Evolutionary conservation across 352 stramenopile species (phyloP), one percentile per base, ranked within the genome.

Genomic region (Pythium volutum): DNA sequence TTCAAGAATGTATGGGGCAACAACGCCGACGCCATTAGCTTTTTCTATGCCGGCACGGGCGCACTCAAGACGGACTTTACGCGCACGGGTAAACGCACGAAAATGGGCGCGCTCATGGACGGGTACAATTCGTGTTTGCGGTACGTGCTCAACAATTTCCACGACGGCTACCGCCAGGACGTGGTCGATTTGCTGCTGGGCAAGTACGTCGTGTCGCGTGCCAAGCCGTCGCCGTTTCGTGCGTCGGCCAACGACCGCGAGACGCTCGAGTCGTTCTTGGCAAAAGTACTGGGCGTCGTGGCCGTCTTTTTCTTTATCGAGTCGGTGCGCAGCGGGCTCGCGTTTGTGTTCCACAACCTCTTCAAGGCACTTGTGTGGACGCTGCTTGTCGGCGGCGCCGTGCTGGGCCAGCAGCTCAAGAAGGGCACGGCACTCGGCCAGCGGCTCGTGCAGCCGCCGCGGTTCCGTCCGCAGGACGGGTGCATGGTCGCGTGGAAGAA

Each of bases 141-240:
- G 23, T 98, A 98, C 73, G 96, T 98, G 65, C 73, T 97, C 20
- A 98, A 98, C 75, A 98, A 98, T 69, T 98, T 98, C 72, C 57
- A 77, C 34, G 94, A 98, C 70, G 91, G 89, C 41, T 71, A 91
- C 64, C 88, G 81, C 54, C 93, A 98, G 73, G 95, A 98, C 70
- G 86, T 88, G 42, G 91, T 96, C 54, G 90, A 98, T 53, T 61
- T 98, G 22, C 67, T 98, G 39, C 77, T 97, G 6, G 89, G 78
- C 36, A 81, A 85, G 69, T 82, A 76, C 57, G 62, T 71, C 29
- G 75, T 83, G 6, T 83, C 92, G 47, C 84, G 87, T 63, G 76
- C 77, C 29, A 80, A 89, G 50, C 77, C 91, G 64, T 90, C 76
- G 11, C 81, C 81, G 41, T 91, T 91, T 58, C 62, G 66, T 22